Percentiles rank a stretch among this genome's conserved stretches.
Evolutionary conservation across 2,329 filamentous ascomycete genomes (phyloP).

Genomic region (Pseudopithomyces maydicus): DNA sequence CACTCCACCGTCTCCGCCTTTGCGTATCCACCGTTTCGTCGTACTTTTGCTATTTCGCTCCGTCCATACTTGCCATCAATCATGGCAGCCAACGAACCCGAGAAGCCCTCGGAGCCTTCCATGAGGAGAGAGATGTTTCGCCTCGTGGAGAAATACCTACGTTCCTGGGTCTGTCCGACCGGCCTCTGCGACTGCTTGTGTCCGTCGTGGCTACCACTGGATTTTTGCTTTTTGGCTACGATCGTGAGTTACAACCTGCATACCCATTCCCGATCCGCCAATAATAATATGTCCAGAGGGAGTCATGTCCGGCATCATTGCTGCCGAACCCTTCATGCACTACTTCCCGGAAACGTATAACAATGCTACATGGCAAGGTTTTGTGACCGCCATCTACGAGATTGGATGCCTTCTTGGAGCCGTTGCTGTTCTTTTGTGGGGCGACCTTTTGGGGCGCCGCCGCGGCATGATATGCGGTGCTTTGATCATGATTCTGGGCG

Average conservation of each 20-base stretch:
- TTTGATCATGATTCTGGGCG: slow-evolving; percentile 50
- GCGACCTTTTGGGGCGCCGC: slow-evolving; percentile 51
- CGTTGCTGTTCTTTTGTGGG: slow-evolving; percentile 44
- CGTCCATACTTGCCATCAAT: not conserved
- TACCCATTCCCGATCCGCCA: not conserved
- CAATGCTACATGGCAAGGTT: slow-evolving; percentile 56
- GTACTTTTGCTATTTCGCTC: not conserved
- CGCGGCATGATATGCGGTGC: slow-evolving; percentile 50
- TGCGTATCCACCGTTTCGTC: not conserved
- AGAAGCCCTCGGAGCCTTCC: slow-evolving; percentile 2
- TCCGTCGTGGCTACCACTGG: slow-evolving; percentile 38
- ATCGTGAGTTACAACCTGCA: slow-evolving; percentile 25
- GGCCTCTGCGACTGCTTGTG: slow-evolving; percentile 31
- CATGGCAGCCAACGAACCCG: slow-evolving; percentile 4
- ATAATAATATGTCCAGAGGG: slow-evolving; percentile 28
- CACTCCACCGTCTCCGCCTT: not conserved
- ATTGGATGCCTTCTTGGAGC: slow-evolving; percentile 54
- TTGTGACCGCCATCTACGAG: slow-evolving; percentile 59
- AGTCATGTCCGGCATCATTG: slow-evolving; percentile 46
- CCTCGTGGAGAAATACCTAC: slow-evolving; percentile 19
- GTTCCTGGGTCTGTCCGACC: slow-evolving; percentile 37
- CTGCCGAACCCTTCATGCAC: slow-evolving; percentile 37
- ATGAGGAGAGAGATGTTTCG: not conserved
- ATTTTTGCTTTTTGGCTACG: slow-evolving; percentile 40
- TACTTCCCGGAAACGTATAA: slow-evolving; percentile 47